Evolutionary conservation across 2,329 filamentous ascomycete species (phyloP).

Genomic region (Pestalotiopsis sp.): DNA sequence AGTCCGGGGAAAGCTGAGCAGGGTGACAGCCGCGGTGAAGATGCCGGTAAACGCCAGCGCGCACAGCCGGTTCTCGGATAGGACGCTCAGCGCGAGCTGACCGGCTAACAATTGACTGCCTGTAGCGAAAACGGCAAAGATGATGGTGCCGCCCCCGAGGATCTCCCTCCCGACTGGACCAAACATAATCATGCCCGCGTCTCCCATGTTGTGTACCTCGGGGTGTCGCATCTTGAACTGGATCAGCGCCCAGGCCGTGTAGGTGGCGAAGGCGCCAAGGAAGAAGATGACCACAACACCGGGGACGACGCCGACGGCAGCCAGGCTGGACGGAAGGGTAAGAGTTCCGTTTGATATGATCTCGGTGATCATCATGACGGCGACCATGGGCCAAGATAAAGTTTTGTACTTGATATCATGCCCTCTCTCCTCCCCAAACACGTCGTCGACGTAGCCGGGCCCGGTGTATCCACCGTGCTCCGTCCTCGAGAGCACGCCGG

Average conservation of each 20-base stretch:
- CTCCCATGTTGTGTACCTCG: conserved; percentile 61
- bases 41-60: conserved; percentile 53
- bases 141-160: conserved; percentile 49
- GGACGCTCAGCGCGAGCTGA: conserved; percentile 48
- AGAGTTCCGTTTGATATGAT: conserved; percentile 59
- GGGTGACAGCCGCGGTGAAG: conserved; percentile 49
- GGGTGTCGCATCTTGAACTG: conserved; percentile 57
- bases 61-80: conserved; percentile 51
- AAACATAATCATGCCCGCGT: conserved; percentile 56
- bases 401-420: conserved; percentile 56
- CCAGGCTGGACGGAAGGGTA: conserved; percentile 52
- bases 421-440: conserved; percentile 40
- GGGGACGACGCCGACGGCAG: conserved; percentile 54
- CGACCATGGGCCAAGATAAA: conserved; percentile 53
- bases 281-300: conserved; percentile 54
- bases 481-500: background rate
- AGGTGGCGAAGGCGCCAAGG: conserved; percentile 53
- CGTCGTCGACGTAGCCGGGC: conserved; percentile 32
- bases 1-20: conserved; percentile 51
- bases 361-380: conserved; percentile 58
- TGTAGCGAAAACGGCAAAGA: conserved; percentile 54
- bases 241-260: conserved; percentile 51
- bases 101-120: conserved; percentile 54
- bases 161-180: conserved; percentile 54
- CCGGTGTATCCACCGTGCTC: conserved; percentile 16